Conservation (phyloP, 1,139 yeast species). For the Blastobotrys aristatus region DNA sequence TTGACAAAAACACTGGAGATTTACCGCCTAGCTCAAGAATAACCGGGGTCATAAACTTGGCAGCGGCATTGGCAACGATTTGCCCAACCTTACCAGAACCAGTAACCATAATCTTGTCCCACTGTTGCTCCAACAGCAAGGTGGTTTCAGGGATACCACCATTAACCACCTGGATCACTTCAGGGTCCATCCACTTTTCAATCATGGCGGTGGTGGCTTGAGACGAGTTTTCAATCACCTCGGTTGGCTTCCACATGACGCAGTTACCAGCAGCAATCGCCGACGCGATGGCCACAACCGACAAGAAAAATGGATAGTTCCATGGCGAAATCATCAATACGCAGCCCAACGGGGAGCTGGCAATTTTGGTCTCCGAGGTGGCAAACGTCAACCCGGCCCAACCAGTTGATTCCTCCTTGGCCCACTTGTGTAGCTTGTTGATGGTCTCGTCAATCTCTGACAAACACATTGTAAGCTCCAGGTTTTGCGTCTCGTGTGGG, state of each 20-base stretch:
- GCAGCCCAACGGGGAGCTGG: constrained; percentile 69
- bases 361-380: constrained; percentile 48
- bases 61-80: constrained; percentile 75
- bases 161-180: constrained; percentile 55
- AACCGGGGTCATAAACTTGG: constrained; percentile 75
- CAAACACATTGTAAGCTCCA: constrained; percentile 51
- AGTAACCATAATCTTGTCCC: constrained; percentile 82
- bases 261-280: constrained; percentile 88
- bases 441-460: constrained; percentile 59
- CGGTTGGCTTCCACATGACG: constrained; percentile 77
- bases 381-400: constrained; percentile 45
- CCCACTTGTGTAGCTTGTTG: constrained; percentile 56
- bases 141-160: constrained; percentile 75
- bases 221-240: constrained; percentile 62
- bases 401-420: constrained; percentile 47
- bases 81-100: constrained; percentile 77
- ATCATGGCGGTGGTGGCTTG: constrained; percentile 53
- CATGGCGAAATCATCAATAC: constrained; percentile 77
- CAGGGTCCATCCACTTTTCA: constrained; percentile 48
- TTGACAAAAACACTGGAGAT: constrained; percentile 71
- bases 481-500: constrained; percentile 51
- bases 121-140: constrained; percentile 57
- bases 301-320: constrained; percentile 72
- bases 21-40: constrained; percentile 91
- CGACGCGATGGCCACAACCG: constrained; percentile 65